Evolutionary conservation across 371 early-diverging fungal species (phyloP).

Genomic region (Mortierella sp.): DNA sequence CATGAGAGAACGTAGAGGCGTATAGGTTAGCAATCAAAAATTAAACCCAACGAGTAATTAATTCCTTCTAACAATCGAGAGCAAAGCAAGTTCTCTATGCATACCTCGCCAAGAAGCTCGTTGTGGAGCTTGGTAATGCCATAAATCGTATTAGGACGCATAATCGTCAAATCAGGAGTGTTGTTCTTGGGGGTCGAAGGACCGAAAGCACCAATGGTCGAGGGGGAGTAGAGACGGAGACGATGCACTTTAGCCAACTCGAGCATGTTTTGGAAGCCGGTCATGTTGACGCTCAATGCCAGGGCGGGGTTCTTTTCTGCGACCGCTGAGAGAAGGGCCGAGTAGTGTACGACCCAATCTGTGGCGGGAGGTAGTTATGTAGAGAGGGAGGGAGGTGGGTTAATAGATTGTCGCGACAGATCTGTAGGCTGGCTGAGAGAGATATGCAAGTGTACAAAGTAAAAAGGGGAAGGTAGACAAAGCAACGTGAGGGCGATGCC

Average conservation of each 20-base stretch:
- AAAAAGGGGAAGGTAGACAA: too few relatives aligned
- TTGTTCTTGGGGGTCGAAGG: slow-evolving; percentile 68
- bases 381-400: not conserved
- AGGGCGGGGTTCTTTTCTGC: slow-evolving; percentile 67
- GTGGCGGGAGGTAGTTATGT: not conserved
- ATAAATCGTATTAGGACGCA: slow-evolving; percentile 74
- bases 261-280: slow-evolving; percentile 71
- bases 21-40: not conserved
- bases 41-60: not conserved
- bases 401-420: not conserved
- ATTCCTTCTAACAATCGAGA: not conserved
- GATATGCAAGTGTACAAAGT: too few relatives aligned
- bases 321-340: slow-evolving; percentile 69
- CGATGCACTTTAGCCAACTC: slow-evolving; percentile 67
- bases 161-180: slow-evolving; percentile 70
- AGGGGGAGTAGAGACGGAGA: slow-evolving; percentile 67
- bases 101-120: slow-evolving; percentile 70
- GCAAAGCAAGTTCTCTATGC: not conserved
- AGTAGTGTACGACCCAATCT: slow-evolving; percentile 73
- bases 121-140: slow-evolving; percentile 74
- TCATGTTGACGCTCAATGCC: slow-evolving; percentile 69
- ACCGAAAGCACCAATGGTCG: slow-evolving; percentile 76
- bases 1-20: not conserved
- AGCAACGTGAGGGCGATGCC: too few relatives aligned
- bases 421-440: too few relatives aligned